phyloP scores from a whole-genome alignment of 192 early-diverging fungal species.

The Ambispora gerdemannii region DNA sequence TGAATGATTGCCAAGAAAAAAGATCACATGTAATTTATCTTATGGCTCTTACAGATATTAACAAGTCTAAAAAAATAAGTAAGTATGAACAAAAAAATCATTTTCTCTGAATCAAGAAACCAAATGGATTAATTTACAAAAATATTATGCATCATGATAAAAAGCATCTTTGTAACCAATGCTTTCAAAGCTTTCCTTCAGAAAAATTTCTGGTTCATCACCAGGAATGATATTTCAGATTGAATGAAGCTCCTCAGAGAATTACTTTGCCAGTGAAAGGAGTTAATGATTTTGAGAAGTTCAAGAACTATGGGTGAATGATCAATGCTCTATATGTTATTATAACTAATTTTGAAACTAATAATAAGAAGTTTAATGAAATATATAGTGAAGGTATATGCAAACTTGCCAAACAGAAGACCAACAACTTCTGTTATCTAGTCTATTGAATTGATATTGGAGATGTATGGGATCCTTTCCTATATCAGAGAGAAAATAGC shows the following conservation, averaged over 20 bases:
- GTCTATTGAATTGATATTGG: slow-evolving; percentile 7
- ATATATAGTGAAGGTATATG: background rate
- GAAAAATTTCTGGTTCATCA: slow-evolving; percentile 1
- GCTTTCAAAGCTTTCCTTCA: background rate
- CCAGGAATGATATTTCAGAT: background rate
- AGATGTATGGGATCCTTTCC: slow-evolving; percentile 8
- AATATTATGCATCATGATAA: background rate
- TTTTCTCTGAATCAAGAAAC: slow-evolving; percentile 9
- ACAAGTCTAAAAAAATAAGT: background rate
- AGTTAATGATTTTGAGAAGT: slow-evolving; percentile 2
- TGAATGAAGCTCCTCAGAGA: background rate
- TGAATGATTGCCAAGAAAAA: slow-evolving; percentile 3
- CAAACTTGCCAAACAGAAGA: slow-evolving; percentile 1
- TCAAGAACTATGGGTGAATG: background rate
- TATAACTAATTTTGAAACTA: background rate
- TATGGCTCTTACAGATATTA: slow-evolving; percentile 26
- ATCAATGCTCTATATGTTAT: background rate
- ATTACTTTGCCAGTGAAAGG: background rate
- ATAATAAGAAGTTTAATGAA: background rate
- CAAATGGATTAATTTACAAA: background rate
- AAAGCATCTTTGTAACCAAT: background rate
- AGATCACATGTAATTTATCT: slow-evolving; percentile 26
- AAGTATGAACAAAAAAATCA: background rate
- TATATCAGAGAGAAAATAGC: slow-evolving; percentile 4
- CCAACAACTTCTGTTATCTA: slow-evolving; percentile 10